Percentiles rank a stretch among this genome's conserved stretches.
Evolutionary conservation across 164 flowering plant genomes (phyloP).

Genomic region (Annona squamosa): DNA sequence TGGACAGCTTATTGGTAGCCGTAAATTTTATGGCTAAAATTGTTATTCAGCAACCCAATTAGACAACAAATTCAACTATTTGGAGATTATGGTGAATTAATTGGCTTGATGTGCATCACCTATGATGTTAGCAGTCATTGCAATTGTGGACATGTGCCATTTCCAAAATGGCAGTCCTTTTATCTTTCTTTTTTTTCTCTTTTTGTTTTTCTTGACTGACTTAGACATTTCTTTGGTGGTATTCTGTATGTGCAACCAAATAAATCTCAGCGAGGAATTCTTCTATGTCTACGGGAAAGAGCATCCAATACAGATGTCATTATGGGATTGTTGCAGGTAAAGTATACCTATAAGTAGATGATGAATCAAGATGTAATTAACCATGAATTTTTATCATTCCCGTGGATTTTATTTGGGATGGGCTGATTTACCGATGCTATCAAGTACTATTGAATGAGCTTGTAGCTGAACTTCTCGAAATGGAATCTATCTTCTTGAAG

Average conservation of each 20-base stretch:
- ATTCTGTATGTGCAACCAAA: background rate
- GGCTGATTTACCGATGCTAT: no score
- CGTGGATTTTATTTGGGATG: no score
- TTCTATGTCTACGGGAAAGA: slow-evolving; percentile 72
- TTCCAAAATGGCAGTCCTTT: no score
- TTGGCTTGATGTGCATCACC: background rate
- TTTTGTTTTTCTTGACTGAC: no score
- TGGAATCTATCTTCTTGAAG: no score
- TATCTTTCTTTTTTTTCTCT: no score
- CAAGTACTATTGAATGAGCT: no score
- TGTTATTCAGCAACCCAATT: background rate
- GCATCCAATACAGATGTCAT: slow-evolving; percentile 47
- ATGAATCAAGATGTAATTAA: no score
- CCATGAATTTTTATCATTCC: no score
- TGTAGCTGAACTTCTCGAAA: no score
- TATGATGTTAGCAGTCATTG: background rate
- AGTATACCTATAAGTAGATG: background rate
- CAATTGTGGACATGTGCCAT: no score
- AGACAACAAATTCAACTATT: background rate
- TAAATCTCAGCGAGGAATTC: slow-evolving; percentile 45
- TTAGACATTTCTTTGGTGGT: background rate
- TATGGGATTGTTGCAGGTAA: slow-evolving; percentile 75
- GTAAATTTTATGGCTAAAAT: no score
- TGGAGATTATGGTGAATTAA: background rate
- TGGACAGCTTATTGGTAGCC: background rate